Percentiles rank a stretch among this genome's conserved stretches.
Conservation (phyloP, 139 green algal genomes). For the Haematococcus sp. region DNA sequence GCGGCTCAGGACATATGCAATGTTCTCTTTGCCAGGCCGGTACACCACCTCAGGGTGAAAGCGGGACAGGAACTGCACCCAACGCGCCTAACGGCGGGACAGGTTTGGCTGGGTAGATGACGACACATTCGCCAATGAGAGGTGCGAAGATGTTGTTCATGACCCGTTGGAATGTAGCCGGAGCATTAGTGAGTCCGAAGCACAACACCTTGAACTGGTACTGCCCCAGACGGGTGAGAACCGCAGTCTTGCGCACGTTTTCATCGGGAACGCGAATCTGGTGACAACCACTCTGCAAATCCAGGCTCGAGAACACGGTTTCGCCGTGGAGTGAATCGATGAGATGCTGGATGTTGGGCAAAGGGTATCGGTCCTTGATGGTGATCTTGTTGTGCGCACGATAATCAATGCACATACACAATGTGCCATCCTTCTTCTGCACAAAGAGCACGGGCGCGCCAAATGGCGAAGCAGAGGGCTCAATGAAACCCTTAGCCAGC, state of each 20-base stretch:
- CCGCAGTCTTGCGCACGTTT: constrained; percentile 23
- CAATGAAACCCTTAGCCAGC: constrained; percentile 20
- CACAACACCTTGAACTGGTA: constrained; percentile 7
- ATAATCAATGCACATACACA: constrained; percentile 41
- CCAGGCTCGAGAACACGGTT: constrained; percentile 4
- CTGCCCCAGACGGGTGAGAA: constrained; percentile 32
- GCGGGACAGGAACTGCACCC: background rate
- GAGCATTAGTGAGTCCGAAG: constrained; percentile 18
- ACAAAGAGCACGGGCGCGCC: constrained; percentile 36
- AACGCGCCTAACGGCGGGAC: background rate
- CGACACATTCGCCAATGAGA: constrained; percentile 5
- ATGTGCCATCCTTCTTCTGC: constrained; percentile 22
- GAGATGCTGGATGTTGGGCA: constrained; percentile 47
- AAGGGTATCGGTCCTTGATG: constrained; percentile 49
- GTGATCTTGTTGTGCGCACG: constrained; percentile 34
- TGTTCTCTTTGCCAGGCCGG: background rate
- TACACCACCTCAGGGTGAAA: background rate
- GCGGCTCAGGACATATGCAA: background rate
- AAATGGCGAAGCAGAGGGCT: constrained; percentile 19
- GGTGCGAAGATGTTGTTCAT: constrained; percentile 25
- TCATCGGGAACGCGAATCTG: constrained; percentile 13
- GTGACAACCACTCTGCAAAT: constrained; percentile 8
- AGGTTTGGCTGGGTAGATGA: constrained; percentile 15
- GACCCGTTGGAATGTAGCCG: constrained; percentile 21
- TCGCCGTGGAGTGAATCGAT: constrained; percentile 28